Evolutionary conservation across 179 eudicot genomes (phyloP).

Genomic region (Beta lomatogona): DNA sequence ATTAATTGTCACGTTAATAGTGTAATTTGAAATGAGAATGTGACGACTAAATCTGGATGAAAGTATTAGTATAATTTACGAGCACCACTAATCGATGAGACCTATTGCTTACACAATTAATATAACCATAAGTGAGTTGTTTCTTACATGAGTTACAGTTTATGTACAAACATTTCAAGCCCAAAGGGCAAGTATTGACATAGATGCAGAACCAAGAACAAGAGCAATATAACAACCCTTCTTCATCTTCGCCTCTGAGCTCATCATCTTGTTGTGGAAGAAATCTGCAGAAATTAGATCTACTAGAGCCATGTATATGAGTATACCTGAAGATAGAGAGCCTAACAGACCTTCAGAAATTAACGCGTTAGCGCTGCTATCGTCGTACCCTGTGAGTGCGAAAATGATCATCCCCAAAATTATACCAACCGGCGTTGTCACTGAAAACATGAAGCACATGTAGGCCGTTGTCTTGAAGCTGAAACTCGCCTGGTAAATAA

Average conservation of each 20-base stretch:
- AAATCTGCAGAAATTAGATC: conserved; percentile 83
- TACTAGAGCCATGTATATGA: conserved; percentile 81
- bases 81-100: not conserved
- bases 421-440: conserved; percentile 79
- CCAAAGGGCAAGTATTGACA: conserved; percentile 91
- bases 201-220: conserved; percentile 71
- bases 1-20: no score
- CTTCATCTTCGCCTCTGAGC: conserved; percentile 54
- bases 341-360: conserved; percentile 78
- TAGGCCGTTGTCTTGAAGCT: conserved; percentile 62
- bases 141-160: conserved; percentile 13
- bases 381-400: conserved; percentile 71
- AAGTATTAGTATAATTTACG: not conserved
- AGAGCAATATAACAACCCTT: conserved; percentile 71
- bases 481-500: conserved; percentile 64
- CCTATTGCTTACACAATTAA: not conserved
- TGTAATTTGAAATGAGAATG: no score
- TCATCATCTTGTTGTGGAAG: conserved; percentile 79
- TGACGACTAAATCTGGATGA: no score
- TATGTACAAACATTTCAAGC: conserved; percentile 46
- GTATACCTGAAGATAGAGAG: conserved; percentile 75
- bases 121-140: not conserved
- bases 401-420: conserved; percentile 65
- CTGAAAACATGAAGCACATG: conserved; percentile 89
- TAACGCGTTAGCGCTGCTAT: conserved; percentile 62